Evolutionary conservation across 768 basidiomycete genomes (phyloP), one percentile per base, ranked within the genome.

Genomic region (Podaxis carcinomalis): DNA sequence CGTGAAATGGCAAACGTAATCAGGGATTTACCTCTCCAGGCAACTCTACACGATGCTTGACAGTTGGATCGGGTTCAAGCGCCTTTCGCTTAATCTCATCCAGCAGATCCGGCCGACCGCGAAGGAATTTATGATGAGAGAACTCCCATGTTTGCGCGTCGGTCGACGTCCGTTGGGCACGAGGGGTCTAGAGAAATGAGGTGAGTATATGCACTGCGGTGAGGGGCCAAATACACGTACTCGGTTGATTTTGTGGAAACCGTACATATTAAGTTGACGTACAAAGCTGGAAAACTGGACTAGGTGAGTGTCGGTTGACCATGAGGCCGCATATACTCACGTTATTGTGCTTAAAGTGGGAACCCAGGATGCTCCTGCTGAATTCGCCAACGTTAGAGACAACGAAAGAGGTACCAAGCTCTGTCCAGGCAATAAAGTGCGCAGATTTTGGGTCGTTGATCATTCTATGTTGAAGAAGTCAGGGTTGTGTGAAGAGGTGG

Each of bases 211-310:
- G n/a, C 9, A 44, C n/a, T 36, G n/a, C 21, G 14, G 42, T 19
- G 16, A 50, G 47, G 42, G 35, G 49, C 50, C 32, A 51, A 49
- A 54, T 36, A 59, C 11, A 78, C 83, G 63, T 61, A 91, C 89
- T 75, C 92, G 82, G 72, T 93, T 93, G 75, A 92, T 92, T 76
- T 95, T 95, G 77, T 93, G 92, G 74, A 95, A 96, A 27, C 93
- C 93, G 68, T 95, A 96, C 92, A 95, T 95, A 80, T 96, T 95
- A 64, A 95, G 82, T 70, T 96, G 94, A 65, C 95, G 87, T 57
- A 95, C 93, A 71, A 97, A 96, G 68, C 90, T 92, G 11, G 92
- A 93, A 72, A 97, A 96, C 87, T 96, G 61, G 64, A 63, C 28
- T 40, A 50, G 39, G 42, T 47, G 19, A 37, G 55, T 13, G 50